Base-by-base conservation (phyloP, 2,329 filamentous ascomycete genomes). In the Cordyceps cicadae region DNA sequence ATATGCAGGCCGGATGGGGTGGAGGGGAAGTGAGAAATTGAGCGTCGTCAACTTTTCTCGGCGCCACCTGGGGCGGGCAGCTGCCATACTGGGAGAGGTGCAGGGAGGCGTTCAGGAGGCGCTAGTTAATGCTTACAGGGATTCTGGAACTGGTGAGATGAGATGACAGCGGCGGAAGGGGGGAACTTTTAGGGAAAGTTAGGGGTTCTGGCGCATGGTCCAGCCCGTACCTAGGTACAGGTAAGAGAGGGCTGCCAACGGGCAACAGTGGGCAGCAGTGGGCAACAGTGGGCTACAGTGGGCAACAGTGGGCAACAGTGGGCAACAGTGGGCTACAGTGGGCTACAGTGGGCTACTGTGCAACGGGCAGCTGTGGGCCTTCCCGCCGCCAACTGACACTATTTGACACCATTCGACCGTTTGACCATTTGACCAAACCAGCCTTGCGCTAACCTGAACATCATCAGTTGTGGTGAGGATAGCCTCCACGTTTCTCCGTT, bases 371-470 rank as follows among this genome's bases (percentile, higher is more conserved):
- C 24, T 15, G 55, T 52, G 55, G 55, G 46, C 24, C 54, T 57
- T 48, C 54, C 54, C 43, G 43, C 54, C 43, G 43, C 45, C 43
- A 59, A 59, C 56, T 59, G 48, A 52, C 56, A 52, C 56, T 39
- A 59, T 39, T 15, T 24, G 34, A 24, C 24, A n/a, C n/a, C n/a
- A n/a, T n/a, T n/a, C n/a, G n/a, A n/a, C n/a, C n/a, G n/a, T n/a
- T n/a, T n/a, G n/a, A n/a, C 24, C 24, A 24, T 24, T 24, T 4
- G 4, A 24, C 24, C 24, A 24, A 24, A 2, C 24, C 24, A 3
- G 24, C 24, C 24, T 24, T 24, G 24, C 3, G 24, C 24, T 24
- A 4, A 24, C 24, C 3, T 24, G 4, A 24, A 24, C 24, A 24
- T 24, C 24, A n/a, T n/a, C n/a, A n/a, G n/a, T n/a, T n/a, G n/a